These are phyloP conservation scores for Fomitopsis pulvina DNA, from an alignment of 768 basidiomycete species.

Conservation along the genomic window DNA sequence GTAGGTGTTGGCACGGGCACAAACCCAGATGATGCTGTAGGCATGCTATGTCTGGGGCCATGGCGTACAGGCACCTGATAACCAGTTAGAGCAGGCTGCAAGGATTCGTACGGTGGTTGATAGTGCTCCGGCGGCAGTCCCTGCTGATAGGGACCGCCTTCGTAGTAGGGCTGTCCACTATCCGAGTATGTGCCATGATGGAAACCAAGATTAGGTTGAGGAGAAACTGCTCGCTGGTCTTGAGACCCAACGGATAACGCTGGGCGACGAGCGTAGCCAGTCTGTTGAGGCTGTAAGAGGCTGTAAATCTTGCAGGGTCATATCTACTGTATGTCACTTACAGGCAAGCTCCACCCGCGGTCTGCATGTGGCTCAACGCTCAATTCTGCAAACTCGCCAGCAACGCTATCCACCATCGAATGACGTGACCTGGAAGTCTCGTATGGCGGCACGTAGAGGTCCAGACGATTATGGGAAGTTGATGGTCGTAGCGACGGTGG, in stretches of 20 bases:
- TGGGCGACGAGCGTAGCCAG: constrained; percentile 19
- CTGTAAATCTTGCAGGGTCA: background rate
- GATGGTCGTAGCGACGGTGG: constrained; percentile 60
- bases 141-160: constrained; percentile 33
- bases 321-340: constrained; percentile 4
- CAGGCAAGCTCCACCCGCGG: constrained; percentile 18
- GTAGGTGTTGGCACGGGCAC: constrained; percentile 42
- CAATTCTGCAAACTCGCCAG: constrained; percentile 63
- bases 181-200: constrained; percentile 30
- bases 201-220: constrained; percentile 30
- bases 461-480: constrained; percentile 51
- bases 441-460: constrained; percentile 72
- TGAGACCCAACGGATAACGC: constrained; percentile 26
- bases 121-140: constrained; percentile 34
- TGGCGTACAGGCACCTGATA: constrained; percentile 25
- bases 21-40: constrained; percentile 63
- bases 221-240: constrained; percentile 19
- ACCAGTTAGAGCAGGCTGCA: constrained; percentile 27
- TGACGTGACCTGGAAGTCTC: constrained; percentile 40
- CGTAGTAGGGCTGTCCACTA: constrained; percentile 26
- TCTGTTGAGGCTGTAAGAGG: constrained; percentile 12
- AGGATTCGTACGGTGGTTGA: constrained; percentile 40
- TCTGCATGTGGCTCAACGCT: constrained; percentile 31
- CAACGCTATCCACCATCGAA: constrained; percentile 41
- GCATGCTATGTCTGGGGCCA: constrained; percentile 62